Evolutionary conservation across 2,329 filamentous ascomycete genomes (phyloP).

Genomic region (Apiospora saccharicola): DNA sequence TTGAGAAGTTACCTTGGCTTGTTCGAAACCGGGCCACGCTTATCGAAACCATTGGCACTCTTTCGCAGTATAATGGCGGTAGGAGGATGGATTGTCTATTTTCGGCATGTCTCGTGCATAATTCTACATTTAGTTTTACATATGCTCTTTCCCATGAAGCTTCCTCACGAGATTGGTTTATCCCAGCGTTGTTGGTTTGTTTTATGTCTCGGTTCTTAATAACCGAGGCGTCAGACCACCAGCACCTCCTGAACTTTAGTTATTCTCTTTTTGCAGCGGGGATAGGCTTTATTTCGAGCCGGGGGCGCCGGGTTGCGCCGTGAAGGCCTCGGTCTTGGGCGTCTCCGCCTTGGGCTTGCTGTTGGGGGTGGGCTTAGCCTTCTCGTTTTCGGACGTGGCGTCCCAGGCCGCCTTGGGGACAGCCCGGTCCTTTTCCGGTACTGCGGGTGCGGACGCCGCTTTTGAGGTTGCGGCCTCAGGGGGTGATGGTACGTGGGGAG

Average conservation of each 20-base stretch:
- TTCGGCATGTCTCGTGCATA: constrained; percentile 18
- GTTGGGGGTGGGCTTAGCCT: not conserved
- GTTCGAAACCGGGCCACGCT: not conserved
- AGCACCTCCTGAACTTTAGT: not conserved
- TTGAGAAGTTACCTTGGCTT: not conserved
- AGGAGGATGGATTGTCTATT: constrained; percentile 17
- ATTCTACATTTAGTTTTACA: constrained; percentile 19
- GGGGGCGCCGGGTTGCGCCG: not conserved
- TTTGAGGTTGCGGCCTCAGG: not conserved
- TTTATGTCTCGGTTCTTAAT: not conserved
- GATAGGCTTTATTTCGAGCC: not conserved
- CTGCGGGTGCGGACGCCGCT: not conserved
- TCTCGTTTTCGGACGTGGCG: not conserved
- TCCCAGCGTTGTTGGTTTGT: not conserved
- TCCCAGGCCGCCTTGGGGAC: constrained; percentile 6
- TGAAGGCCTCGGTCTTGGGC: not conserved
- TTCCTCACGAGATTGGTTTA: not conserved
- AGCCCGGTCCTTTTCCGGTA: not conserved
- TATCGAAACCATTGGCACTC: no score
- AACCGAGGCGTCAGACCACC: not conserved
- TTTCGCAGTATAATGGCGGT: not conserved
- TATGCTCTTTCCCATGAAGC: not conserved
- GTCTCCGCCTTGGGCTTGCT: constrained; percentile 13
- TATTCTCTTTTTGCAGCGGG: not conserved
- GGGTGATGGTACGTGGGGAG: not conserved